A percentile compares a stretch with the other conserved stretches of the same genome.
Conservation (phyloP, 805 yeast genomes). For the Zygosaccharomyces siamensis region DNA sequence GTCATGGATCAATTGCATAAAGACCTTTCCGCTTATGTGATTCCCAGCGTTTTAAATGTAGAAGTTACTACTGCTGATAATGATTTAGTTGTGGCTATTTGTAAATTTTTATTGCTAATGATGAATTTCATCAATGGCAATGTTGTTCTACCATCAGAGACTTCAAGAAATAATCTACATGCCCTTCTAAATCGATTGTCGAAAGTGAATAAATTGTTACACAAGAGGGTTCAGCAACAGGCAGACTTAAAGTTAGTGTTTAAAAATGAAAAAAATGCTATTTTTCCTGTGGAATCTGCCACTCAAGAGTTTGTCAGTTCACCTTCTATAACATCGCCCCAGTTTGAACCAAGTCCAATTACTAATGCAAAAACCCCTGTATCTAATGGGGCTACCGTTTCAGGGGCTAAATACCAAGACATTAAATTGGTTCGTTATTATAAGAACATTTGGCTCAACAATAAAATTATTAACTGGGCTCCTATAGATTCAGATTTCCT, state of each 20-base stretch:
- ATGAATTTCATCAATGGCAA: constrained; percentile 14
- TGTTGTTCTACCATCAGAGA: constrained; percentile 13
- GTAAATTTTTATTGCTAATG: constrained; percentile 26
- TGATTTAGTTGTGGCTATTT: constrained; percentile 25
- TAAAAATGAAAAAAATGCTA: constrained; percentile 14
- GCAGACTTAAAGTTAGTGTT: constrained; percentile 23
- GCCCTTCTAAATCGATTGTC: constrained; percentile 20
- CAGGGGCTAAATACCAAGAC: constrained; percentile 24
- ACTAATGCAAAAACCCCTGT: constrained; percentile 18
- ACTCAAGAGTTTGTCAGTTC: constrained; percentile 20
- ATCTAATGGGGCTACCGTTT: constrained; percentile 5
- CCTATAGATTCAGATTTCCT: constrained; percentile 31
- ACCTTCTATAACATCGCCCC: constrained; percentile 32
- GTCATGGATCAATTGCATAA: constrained; percentile 27
- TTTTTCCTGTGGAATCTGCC: constrained; percentile 8
- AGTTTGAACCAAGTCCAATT: constrained; percentile 27
- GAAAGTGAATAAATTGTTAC: constrained; percentile 24
- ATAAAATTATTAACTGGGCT: constrained; percentile 36
- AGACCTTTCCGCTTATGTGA: constrained; percentile 23
- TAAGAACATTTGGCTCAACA: constrained; percentile 39
- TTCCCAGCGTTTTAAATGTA: constrained; percentile 23
- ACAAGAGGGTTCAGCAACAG: constrained; percentile 20
- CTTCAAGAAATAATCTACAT: constrained; percentile 15
- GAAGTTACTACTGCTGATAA: constrained; percentile 12
- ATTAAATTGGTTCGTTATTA: constrained; percentile 31